A percentile compares a stretch with the other conserved stretches of the same genome.
phyloP scores from a whole-genome alignment of 2,329 filamentous ascomycete species.

The Elsinoe batatas region DNA sequence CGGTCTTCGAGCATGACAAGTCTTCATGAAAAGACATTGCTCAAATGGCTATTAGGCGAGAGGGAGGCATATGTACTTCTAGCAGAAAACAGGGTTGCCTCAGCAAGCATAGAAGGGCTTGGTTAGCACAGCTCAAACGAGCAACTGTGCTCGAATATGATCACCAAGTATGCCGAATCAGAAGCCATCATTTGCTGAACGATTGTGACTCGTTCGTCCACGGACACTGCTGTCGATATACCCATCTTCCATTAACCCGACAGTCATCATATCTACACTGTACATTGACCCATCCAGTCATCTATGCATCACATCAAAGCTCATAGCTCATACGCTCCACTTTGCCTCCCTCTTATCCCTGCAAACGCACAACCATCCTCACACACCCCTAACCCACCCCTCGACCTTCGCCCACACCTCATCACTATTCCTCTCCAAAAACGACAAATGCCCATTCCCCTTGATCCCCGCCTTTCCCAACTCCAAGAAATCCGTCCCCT shows the following conservation, averaged over 20 bases:
- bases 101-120: neutral
- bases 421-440: conserved; percentile 44
- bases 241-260: too few species aligned
- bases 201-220: neutral
- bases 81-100: neutral
- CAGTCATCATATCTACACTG: too few species aligned
- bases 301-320: too few species aligned
- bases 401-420: conserved; percentile 32
- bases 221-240: too few species aligned
- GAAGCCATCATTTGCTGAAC: neutral
- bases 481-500: conserved; percentile 33
- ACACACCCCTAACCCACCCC: conserved; percentile 18
- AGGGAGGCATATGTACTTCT: neutral
- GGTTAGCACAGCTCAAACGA: neutral
- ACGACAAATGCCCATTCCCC: conserved; percentile 49
- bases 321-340: neutral
- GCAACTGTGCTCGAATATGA: neutral
- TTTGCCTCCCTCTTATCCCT: neutral
- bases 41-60: too few species aligned
- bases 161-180: neutral
- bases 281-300: too few species aligned
- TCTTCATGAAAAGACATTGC: too few species aligned
- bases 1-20: too few species aligned
- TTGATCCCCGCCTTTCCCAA: conserved; percentile 36
- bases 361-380: neutral